phyloP scores from a whole-genome alignment of 179 eudicot genomes.

The Camellia oleifera region DNA sequence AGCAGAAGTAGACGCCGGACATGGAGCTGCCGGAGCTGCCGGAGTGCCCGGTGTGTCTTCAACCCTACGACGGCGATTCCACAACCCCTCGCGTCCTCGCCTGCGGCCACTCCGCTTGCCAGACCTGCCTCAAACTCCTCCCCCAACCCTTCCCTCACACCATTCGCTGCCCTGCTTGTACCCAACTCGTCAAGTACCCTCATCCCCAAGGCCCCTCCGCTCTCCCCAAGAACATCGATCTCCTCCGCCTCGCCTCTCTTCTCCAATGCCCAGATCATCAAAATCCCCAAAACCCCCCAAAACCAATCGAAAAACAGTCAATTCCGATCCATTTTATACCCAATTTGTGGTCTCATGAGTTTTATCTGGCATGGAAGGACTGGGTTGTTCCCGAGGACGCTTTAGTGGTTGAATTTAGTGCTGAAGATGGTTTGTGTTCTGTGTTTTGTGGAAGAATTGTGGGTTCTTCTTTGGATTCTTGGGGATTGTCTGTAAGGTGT shows the following conservation, averaged over 20 bases:
- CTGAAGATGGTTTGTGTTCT: conserved; percentile 17
- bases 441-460: conserved; percentile 27
- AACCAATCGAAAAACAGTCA: not conserved
- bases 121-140: conserved; percentile 53
- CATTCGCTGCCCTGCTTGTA: conserved; percentile 75
- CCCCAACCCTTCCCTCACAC: conserved; percentile 52
- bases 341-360: conserved; percentile 43
- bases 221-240: conserved; percentile 88
- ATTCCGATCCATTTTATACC: conserved; percentile 24
- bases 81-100: conserved; percentile 72
- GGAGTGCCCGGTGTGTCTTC: conserved; percentile 88
- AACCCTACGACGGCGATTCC: conserved; percentile 44
- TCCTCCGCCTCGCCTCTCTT: conserved; percentile 53
- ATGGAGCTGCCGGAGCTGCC: conserved; percentile 38
- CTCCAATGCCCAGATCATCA: conserved; percentile 21
- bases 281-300: conserved; percentile 1
- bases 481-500: conserved; percentile 13
- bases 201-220: conserved; percentile 44
- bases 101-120: conserved; percentile 85
- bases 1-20: not conserved
- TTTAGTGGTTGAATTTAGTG: conserved; percentile 23
- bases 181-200: conserved; percentile 59
- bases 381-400: conserved; percentile 56
- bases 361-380: conserved; percentile 56
- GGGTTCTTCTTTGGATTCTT: not conserved